Evolutionary conservation across 495 filamentous ascomycete species (phyloP), one percentile per base, ranked within the genome.

Genomic region (Hypomontagnella monticulosa): DNA sequence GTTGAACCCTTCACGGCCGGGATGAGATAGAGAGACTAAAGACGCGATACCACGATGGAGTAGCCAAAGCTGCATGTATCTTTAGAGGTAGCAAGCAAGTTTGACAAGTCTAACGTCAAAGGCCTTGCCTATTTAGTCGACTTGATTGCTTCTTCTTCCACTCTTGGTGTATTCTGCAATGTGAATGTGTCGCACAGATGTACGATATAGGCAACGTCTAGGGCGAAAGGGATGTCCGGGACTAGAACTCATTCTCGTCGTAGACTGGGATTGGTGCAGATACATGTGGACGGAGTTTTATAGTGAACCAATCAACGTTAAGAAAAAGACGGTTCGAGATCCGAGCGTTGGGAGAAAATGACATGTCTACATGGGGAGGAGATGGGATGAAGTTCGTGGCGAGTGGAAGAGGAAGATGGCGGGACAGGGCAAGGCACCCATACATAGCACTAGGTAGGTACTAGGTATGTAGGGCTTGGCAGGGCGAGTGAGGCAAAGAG

Each of bases 271-370:
- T 16, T 41, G 23, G 23, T 2, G 23, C 23, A 53, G 58, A 14
- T 20, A 15, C 10, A 37, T 42, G 44, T 38, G 19, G 20, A 56
- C 30, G 42, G 48, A 47, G 54, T 30, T 27, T 47, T 36, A 50
- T 48, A 42, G 58, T 36, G 48, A 58, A 44, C 58, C 54, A 51
- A 64, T 57, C 57, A 18, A 19, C 57, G 54, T 53, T 33, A 58
- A 49, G 54, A 36, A 42, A 18, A 57, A 15, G 20, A 27, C 23
- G 27, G 7, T 34, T 57, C 32, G 42, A 67, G 64, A 67, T 61
- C 64, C 57, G 57, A 67, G 64, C 52, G 64, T 12, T 55, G 42
- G 38, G 14, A 27, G 43, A 55, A 37, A 23, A 18, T 19, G 53
- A 38, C n/a, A 14, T 11, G 10, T 38, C n/a, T 12, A 9, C n/a